Percentiles rank a stretch among this genome's conserved stretches.
These are phyloP conservation scores for Globisporangium uncinulatum DNA, from an alignment of 352 stramenopile species.

Conservation along the genomic window DNA sequence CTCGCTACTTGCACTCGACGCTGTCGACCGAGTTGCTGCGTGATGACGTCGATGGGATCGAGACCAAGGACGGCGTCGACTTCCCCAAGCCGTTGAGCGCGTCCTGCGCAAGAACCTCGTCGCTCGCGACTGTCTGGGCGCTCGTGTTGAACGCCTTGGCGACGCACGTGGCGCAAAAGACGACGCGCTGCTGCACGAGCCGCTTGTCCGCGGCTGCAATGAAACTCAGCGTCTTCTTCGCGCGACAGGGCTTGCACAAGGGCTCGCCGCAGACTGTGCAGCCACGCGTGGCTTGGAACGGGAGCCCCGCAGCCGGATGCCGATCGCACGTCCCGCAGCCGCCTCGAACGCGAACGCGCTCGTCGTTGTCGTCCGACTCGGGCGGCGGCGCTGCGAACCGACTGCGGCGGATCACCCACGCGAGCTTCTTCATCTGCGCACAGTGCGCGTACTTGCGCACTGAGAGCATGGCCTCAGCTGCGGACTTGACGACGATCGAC, in stretches of 20 bases:
- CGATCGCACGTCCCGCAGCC: slow-evolving; percentile 26
- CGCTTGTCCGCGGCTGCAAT: slow-evolving; percentile 19
- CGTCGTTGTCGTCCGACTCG: slow-evolving; percentile 3
- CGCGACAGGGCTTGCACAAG: slow-evolving; percentile 28
- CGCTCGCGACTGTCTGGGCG: slow-evolving; percentile 17
- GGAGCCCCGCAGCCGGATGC: slow-evolving; percentile 10
- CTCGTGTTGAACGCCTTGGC: slow-evolving; percentile 29
- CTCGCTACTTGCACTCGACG: slow-evolving; percentile 3
- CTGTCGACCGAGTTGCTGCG: slow-evolving; percentile 10
- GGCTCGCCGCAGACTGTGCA: slow-evolving; percentile 30
- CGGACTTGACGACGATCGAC: slow-evolving; percentile 26
- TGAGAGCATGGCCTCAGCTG: slow-evolving; percentile 25
- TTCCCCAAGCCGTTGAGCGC: slow-evolving; percentile 11
- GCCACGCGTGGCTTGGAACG: slow-evolving; percentile 18
- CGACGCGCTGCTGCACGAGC: slow-evolving; percentile 29
- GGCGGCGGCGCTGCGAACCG: not conserved
- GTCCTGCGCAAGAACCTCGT: slow-evolving; percentile 17
- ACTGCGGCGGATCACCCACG: slow-evolving; percentile 30
- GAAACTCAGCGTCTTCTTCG: slow-evolving; percentile 34
- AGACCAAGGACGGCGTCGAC: slow-evolving; percentile 2
- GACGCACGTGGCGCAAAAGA: slow-evolving; percentile 36
- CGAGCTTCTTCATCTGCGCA: slow-evolving; percentile 63
- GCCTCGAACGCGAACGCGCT: not conserved
- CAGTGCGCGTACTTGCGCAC: slow-evolving; percentile 35
- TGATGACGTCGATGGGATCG: slow-evolving; percentile 1